Evolutionary conservation across 176 grass and related monocot species (phyloP).

Genomic region (Eragrostis curvula): DNA sequence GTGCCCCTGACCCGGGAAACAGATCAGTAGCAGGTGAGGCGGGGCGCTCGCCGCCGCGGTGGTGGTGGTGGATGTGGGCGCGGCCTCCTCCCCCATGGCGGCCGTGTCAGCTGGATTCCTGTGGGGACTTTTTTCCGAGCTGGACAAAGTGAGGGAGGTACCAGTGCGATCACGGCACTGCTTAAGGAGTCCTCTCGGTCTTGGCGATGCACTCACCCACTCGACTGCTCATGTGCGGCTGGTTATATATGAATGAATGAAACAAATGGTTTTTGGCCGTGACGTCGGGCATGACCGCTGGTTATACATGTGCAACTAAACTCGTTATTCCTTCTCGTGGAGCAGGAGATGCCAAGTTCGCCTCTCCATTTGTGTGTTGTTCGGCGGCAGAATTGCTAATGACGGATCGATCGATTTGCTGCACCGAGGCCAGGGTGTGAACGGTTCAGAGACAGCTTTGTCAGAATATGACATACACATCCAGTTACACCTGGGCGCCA

Average conservation of each 20-base stretch:
- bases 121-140: neutral
- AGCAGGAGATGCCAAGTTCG: no score
- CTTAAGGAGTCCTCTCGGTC: neutral
- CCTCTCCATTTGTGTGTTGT: neutral
- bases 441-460: no score
- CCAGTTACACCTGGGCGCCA: no score
- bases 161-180: neutral
- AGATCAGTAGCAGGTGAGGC: constrained; percentile 60
- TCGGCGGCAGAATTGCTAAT: neutral
- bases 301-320: neutral
- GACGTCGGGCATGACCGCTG: neutral
- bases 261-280: neutral
- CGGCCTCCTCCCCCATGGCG: constrained; percentile 32
- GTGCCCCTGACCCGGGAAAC: constrained; percentile 74
- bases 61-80: neutral
- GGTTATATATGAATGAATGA: neutral
- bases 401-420: no score
- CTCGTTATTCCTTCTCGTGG: neutral
- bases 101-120: neutral
- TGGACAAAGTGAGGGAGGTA: neutral
- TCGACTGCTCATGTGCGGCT: no score
- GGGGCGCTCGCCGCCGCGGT: neutral
- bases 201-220: no score
- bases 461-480: no score
- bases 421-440: no score